Base-by-base conservation (phyloP, 768 basidiomycete species). In the Boletales sp. region DNA sequence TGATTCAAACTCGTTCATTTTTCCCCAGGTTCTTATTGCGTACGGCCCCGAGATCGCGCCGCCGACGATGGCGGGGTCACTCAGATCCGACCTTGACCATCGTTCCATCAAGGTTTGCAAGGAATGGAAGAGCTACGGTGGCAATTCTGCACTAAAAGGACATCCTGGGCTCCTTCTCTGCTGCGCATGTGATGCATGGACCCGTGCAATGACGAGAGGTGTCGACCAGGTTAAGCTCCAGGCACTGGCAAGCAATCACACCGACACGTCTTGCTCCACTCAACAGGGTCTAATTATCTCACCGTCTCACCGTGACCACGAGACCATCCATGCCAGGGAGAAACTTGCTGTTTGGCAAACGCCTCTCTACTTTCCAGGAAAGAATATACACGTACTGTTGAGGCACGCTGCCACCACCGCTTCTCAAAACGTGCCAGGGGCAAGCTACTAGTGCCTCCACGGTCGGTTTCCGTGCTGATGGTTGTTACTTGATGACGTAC, bases 161-260 rank as follows among this genome's bases (percentile, higher is more conserved):
- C 48, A 32, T 46, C 36, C 41, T 17, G 39, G 25, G 5, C 25
- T 28, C 36, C 28, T 19, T 14, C 19, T n/a, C 46, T 34, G 33
- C 47, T 62, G 56, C 51, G 54, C 50, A 57, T 61, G 57, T 54
- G 61, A 57, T 33, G 48, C n/a, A 57, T 57, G 41, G 40, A 15
- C 40, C 32, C 13, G 31, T 12, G 2, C 11, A 41, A 7, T 37
- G 47, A 48, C 34, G 42, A 39, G 36, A 37, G 36, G n/a, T 17
- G 17, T 37, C 36, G 36, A 17, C 36, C 36, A 37, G 36, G 17
- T 37, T 17, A 17, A 17, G 35, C n/a, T 17, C 13, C 14, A 36
- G 35, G 25, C 25, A 28, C 25, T 28, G 25, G 25, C 25, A 28
- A 28, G 25, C 25, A 28, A 28, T 28, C 25, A 28, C 25, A 28